Percentiles rank a stretch among this genome's conserved stretches.
Evolutionary conservation across 805 yeast genomes (phyloP).

Genomic region (Ogataea chonburiensis): DNA sequence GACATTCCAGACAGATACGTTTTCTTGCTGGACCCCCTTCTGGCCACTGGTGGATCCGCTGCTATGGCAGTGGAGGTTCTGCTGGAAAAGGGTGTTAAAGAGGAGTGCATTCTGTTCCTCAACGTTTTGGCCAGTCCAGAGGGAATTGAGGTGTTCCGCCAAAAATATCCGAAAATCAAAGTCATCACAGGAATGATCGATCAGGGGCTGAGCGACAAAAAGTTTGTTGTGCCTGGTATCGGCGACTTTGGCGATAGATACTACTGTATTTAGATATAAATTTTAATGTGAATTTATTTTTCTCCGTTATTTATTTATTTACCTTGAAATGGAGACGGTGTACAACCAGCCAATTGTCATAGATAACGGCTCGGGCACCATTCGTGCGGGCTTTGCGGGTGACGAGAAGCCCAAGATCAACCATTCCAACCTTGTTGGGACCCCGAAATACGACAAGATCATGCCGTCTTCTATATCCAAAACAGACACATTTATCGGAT

Average conservation of each 20-base stretch:
- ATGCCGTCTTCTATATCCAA: conserved; percentile 65
- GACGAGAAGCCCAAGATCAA: conserved; percentile 73
- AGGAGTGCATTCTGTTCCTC: conserved; percentile 83
- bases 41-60: conserved; percentile 99
- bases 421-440: conserved; percentile 68
- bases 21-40: conserved; percentile 91
- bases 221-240: conserved; percentile 88
- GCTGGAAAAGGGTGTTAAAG: conserved; percentile 79
- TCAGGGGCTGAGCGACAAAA: conserved; percentile 77
- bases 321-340: conserved; percentile 24
- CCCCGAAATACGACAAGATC: conserved; percentile 78
- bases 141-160: conserved; percentile 78
- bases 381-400: conserved; percentile 92
- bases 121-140: conserved; percentile 94
- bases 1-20: conserved; percentile 89
- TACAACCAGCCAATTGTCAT: conserved; percentile 72
- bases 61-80: conserved; percentile 95
- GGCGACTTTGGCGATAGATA: conserved; percentile 99
- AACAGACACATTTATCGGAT: conserved; percentile 68
- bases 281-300: conserved; percentile 2
- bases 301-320: no score
- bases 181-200: conserved; percentile 95
- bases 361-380: conserved; percentile 83
- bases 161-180: conserved; percentile 76
- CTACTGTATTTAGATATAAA: conserved; percentile 63